Evolutionary conservation across 148 eudicot genomes (phyloP).

Genomic region (Dysphania ambrosioides): DNA sequence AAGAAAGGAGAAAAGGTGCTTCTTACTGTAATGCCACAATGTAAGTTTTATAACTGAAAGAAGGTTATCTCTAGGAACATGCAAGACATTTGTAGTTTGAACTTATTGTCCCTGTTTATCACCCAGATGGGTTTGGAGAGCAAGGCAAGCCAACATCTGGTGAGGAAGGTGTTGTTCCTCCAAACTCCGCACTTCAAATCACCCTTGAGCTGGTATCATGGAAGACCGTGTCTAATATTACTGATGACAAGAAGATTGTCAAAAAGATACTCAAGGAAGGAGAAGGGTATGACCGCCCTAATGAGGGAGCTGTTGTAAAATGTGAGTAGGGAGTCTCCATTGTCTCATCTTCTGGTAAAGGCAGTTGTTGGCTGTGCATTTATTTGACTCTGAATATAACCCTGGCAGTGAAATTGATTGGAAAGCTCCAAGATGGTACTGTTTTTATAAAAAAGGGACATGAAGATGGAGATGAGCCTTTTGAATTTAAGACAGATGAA

Average conservation of each 20-base stretch:
- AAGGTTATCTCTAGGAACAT: not conserved
- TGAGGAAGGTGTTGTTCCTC: constrained; percentile 70
- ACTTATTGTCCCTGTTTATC: not conserved
- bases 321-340: constrained; percentile 42
- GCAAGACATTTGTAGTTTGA: not conserved
- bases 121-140: constrained; percentile 97
- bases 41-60: constrained; percentile 37
- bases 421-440: constrained; percentile 86
- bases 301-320: constrained; percentile 79
- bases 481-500: constrained; percentile 90
- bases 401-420: constrained; percentile 77
- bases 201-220: constrained; percentile 74
- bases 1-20: constrained; percentile 92
- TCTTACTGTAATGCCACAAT: constrained; percentile 84
- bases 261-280: constrained; percentile 88
- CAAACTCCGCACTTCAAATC: constrained; percentile 69
- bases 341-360: not conserved
- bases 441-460: constrained; percentile 72
- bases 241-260: constrained; percentile 83
- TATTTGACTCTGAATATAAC: constrained; percentile 8
- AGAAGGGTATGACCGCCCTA: constrained; percentile 85
- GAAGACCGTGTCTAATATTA: constrained; percentile 73
- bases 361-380: not conserved
- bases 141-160: constrained; percentile 78
- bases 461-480: constrained; percentile 54